Base-by-base conservation (phyloP, 1,284 basidiomycete genomes). In the Inonotus obliquus region DNA sequence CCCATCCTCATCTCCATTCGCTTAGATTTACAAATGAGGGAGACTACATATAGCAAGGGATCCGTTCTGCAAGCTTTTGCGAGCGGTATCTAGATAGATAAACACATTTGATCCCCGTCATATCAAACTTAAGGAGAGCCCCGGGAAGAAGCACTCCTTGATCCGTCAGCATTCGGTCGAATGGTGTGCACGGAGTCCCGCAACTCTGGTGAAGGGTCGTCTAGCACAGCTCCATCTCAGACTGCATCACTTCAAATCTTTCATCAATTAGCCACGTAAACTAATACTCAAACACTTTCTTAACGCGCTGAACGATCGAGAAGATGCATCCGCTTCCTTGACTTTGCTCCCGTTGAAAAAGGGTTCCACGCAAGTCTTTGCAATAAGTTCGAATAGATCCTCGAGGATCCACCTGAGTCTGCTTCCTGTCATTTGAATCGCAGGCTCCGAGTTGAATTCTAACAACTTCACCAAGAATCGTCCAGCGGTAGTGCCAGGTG, bases 361-460 rank as follows among this genome's bases (percentile, higher is more conserved):
- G 0, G 93, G 91, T 60, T 77, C 77, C 1, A 96, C 79, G 65
- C 85, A 88, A n/a, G 84, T 78, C 65, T 80, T 76, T 0, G 84
- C 85, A 14, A 92, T 91, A 0, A 84, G 81, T 51, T 78, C 76
- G 75, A 97, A 97, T 58, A 98, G 79, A 63, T 91, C 87, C 65
- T 91, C 83, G 49, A 95, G 75, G 49, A 95, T 85, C 82, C 87
- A 88, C 4, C 83, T 82, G 48, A 98, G 77, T 44, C 91, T 81
- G n/a, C 85, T 80, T 0, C 96, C 97, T 0, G 93, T 96, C 65
- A 98, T 84, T 68, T 96, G 92, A 66, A 98, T 98, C 59, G 98
- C 96, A 1, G 96, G 96, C 67, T 97, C 96, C 21, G 96, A 89
- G 72, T 98, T 98, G 70, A 97, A 81, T 72, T 98, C 96, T 29